Conservation (phyloP, 2,329 filamentous ascomycete genomes). For the Dothideomycetes sp. region DNA sequence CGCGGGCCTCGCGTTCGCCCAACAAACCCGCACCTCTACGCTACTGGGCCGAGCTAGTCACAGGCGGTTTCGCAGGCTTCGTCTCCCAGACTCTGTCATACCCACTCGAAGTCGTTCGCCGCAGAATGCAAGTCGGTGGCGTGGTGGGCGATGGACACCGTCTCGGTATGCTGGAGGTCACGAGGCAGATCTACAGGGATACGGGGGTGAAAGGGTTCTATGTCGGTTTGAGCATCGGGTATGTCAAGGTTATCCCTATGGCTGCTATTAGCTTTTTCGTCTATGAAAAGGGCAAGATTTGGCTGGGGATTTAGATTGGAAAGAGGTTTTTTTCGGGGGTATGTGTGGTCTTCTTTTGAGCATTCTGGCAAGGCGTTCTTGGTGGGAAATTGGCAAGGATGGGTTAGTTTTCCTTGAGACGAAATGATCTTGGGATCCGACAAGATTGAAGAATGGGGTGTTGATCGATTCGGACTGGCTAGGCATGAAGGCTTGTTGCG, state of each 20-base stretch:
- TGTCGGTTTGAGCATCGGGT: conserved; percentile 86
- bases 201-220: conserved; percentile 75
- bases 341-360: not conserved
- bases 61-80: conserved; percentile 77
- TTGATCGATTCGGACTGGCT: too few species aligned
- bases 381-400: too few species aligned
- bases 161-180: conserved; percentile 69
- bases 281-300: conserved; percentile 53
- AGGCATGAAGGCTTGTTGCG: too few species aligned
- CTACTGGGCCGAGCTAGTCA: conserved; percentile 75
- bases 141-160: conserved; percentile 83
- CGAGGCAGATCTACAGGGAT: conserved; percentile 62
- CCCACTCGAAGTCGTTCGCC: conserved; percentile 80
- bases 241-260: conserved; percentile 89
- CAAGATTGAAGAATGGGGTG: too few species aligned
- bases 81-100: conserved; percentile 89
- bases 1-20: conserved; percentile 26
- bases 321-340: not conserved
- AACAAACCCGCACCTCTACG: conserved; percentile 59
- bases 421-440: too few species aligned
- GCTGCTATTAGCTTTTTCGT: conserved; percentile 60
- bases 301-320: conserved; percentile 33
- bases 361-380: too few species aligned
- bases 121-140: conserved; percentile 92
- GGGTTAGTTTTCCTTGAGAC: too few species aligned